A percentile compares a stretch with the other conserved stretches of the same genome.
Evolutionary conservation across 2,329 filamentous ascomycete species (phyloP).

Genomic region (Xylaria sp.): DNA sequence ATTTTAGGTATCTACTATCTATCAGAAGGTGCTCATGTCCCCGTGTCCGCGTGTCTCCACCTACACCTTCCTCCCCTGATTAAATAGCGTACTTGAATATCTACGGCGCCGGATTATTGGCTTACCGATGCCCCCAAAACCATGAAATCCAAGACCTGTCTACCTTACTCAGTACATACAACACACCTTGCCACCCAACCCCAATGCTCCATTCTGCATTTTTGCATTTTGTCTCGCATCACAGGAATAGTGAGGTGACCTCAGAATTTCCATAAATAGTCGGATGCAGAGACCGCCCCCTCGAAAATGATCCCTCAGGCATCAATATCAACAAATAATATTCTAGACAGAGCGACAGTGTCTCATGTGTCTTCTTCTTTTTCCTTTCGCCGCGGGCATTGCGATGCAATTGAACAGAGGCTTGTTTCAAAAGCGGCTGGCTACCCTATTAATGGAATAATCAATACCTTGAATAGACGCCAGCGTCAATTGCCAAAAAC

Average conservation of each 20-base stretch:
- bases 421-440: neutral
- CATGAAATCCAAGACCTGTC: neutral
- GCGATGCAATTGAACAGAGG: neutral
- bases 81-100: slow-evolving; percentile 2
- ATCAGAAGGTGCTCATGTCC: neutral
- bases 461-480: too few species aligned
- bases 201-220: slow-evolving; percentile 8
- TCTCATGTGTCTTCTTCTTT: neutral
- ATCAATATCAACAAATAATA: slow-evolving; percentile 4
- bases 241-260: slow-evolving; percentile 4
- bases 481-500: too few species aligned
- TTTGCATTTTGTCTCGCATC: slow-evolving; percentile 14
- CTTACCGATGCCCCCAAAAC: slow-evolving; percentile 8
- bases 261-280: slow-evolving; percentile 25
- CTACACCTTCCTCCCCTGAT: neutral
- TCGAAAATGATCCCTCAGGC: neutral
- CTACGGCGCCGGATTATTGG: slow-evolving; percentile 23
- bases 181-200: slow-evolving; percentile 1
- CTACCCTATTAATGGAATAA: neutral
- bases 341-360: neutral
- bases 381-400: neutral
- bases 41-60: neutral
- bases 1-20: neutral
- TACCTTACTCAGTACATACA: neutral
- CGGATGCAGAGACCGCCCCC: slow-evolving; percentile 16